Evolutionary conservation across 345 rosid species (phyloP), one percentile per base, ranked within the genome.

Genomic region (Populus davidiana): DNA sequence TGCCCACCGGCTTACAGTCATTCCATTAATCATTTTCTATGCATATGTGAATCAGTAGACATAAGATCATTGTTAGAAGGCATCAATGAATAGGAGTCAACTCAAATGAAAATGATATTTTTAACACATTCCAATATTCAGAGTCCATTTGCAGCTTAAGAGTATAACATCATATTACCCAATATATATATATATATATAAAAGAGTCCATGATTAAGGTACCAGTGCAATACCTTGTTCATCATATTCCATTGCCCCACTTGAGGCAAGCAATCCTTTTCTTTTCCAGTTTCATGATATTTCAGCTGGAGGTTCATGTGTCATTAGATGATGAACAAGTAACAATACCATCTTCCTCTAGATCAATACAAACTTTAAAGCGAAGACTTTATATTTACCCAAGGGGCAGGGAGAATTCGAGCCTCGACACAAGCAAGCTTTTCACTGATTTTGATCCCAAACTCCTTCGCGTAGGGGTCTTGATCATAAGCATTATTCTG

Each of bases 161-260:
- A 25, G 41, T 20, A 16, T 7, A 10, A 10, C 5, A 23, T 59
- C 29, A 59, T 9, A n/a, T 59, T 13, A 59, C 25, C 25, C 29
- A n/a, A 52, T 6, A 52, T 1, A 4, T 33, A 33, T 33, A 33
- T 33, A 33, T 4, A 33, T 4, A 33, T 33, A 7, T 18, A 18
- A 20, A 20, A 3, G 29, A 23, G 27, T 25, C 25, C 5, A 23
- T 25, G 25, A n/a, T 59, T 10, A n/a, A 59, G 27, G 64, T 23
- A 3, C 27, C 12, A 36, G 43, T 6, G 38, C 16, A 47, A 61
- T 84, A 92, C 97, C 93, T 96, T 96, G 88, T 96, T 96, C 98
- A 96, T 92, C 99, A 96, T 96, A 83, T 94, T 96, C 99, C 99
- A 96, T 70, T 96, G 99, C 75, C 99, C 99, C 13, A 96, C 97